These are phyloP conservation scores for Acanthamoeba rhysodes DNA, from an alignment of 208 protist species.

Conservation along the genomic window DNA sequence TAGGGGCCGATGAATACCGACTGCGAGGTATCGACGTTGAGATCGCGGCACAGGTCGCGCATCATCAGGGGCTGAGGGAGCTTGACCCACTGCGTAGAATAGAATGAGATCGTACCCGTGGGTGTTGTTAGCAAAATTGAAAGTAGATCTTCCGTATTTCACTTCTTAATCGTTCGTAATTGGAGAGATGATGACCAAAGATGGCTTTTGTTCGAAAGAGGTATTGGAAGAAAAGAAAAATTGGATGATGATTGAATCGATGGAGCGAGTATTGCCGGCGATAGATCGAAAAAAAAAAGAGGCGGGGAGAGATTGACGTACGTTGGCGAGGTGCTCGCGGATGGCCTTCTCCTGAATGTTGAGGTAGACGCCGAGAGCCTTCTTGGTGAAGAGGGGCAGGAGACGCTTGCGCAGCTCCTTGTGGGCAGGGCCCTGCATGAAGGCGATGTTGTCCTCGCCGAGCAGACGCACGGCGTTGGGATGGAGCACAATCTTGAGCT, in stretches of 20 bases:
- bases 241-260: background rate
- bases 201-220: background rate
- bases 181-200: background rate
- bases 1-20: slow-evolving; percentile 95
- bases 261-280: background rate
- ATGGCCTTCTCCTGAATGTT: slow-evolving; percentile 84
- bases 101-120: too few species aligned
- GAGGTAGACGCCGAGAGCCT: slow-evolving; percentile 85
- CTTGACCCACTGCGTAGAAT: background rate
- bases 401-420: slow-evolving; percentile 87
- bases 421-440: slow-evolving; percentile 84
- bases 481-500: slow-evolving; percentile 75
- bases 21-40: slow-evolving; percentile 95
- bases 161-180: too few species aligned
- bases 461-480: slow-evolving; percentile 76
- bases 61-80: slow-evolving; percentile 38
- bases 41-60: slow-evolving; percentile 86
- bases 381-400: slow-evolving; percentile 86
- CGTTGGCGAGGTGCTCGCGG: slow-evolving; percentile 77
- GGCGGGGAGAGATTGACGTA: background rate
- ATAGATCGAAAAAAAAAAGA: too few species aligned
- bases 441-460: slow-evolving; percentile 86
- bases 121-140: too few species aligned
- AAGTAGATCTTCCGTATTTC: too few species aligned
- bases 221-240: too few species aligned